These are phyloP conservation scores for Penicillium sp. DNA, from an alignment of 2,329 filamentous ascomycete species.

Conservation along the genomic window DNA sequence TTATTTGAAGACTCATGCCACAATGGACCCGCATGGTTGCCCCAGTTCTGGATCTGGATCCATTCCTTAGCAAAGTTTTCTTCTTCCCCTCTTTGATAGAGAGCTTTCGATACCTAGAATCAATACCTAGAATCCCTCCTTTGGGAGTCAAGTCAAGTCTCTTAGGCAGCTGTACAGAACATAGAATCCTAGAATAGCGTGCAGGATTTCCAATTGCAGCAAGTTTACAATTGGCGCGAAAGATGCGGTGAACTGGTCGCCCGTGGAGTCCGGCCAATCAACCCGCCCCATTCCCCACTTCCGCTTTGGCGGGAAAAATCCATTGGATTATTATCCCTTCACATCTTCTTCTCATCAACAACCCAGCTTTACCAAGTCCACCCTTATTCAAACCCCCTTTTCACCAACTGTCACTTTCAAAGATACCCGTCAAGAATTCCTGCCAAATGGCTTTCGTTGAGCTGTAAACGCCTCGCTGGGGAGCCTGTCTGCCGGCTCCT, in stretches of 20 bases:
- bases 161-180: not conserved
- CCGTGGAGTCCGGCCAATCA: constrained; percentile 26
- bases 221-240: constrained; percentile 15
- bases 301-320: constrained; percentile 30
- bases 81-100: constrained; percentile 1
- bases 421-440: constrained; percentile 72
- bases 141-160: not conserved
- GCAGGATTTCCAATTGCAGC: constrained; percentile 2
- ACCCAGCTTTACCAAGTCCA: constrained; percentile 1
- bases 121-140: not conserved
- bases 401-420: constrained; percentile 18
- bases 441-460: constrained; percentile 74
- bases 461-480: constrained; percentile 89
- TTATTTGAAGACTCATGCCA: not conserved
- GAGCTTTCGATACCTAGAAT: not conserved
- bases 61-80: constrained; percentile 6
- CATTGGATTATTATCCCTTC: constrained; percentile 17
- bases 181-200: not conserved
- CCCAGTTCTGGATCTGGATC: constrained; percentile 9
- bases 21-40: constrained; percentile 16
- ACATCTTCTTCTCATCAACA: constrained; percentile 18
- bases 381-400: constrained; percentile 11
- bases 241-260: constrained; percentile 36
- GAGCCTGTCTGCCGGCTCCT: constrained; percentile 63
- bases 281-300: constrained; percentile 16